A percentile compares a stretch with the other conserved stretches of the same genome.
These are phyloP conservation scores for Nakazawaea ambrosiae DNA, from an alignment of 805 yeast genomes.

Conservation along the genomic window DNA sequence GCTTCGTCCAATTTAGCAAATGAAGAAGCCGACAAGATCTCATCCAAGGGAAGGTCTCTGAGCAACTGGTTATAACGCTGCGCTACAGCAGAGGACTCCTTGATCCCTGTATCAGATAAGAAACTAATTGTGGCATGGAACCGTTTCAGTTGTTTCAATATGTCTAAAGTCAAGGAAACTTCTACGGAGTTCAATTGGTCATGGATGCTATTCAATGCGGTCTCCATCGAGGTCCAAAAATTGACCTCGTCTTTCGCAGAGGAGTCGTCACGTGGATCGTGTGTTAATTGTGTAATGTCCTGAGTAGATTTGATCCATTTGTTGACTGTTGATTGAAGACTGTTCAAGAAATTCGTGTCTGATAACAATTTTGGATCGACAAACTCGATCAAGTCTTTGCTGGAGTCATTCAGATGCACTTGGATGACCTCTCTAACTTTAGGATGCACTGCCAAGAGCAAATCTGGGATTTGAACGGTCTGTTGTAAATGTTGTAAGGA, in stretches of 20 bases:
- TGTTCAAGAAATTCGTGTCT: conserved; percentile 57
- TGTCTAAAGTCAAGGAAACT: conserved; percentile 48
- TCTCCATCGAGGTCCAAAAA: conserved; percentile 74
- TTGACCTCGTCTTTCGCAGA: conserved; percentile 57
- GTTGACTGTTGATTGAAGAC: conserved; percentile 62
- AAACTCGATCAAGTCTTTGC: conserved; percentile 16
- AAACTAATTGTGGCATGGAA: conserved; percentile 74
- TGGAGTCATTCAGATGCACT: conserved; percentile 22
- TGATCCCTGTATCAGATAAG: conserved; percentile 62
- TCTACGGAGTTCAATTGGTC: conserved; percentile 51
- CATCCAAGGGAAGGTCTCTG: conserved; percentile 63
- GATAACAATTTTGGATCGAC: conserved; percentile 16
- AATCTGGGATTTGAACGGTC: conserved; percentile 60
- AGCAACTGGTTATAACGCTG: conserved; percentile 54
- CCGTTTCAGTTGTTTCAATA: conserved; percentile 65
- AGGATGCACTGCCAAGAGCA: conserved; percentile 46
- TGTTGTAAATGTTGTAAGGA: conserved; percentile 65
- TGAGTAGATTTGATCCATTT: conserved; percentile 67
- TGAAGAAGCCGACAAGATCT: conserved; percentile 40
- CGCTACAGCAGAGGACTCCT: conserved; percentile 44
- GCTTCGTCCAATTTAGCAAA: conserved; percentile 38
- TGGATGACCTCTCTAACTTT: conserved; percentile 33
- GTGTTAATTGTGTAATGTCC: conserved; percentile 43
- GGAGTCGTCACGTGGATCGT: conserved; percentile 45
- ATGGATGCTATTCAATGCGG: conserved; percentile 46